Evolutionary conservation across 1,284 basidiomycete genomes (phyloP).

Genomic region (Naganishia liquefaciens): DNA sequence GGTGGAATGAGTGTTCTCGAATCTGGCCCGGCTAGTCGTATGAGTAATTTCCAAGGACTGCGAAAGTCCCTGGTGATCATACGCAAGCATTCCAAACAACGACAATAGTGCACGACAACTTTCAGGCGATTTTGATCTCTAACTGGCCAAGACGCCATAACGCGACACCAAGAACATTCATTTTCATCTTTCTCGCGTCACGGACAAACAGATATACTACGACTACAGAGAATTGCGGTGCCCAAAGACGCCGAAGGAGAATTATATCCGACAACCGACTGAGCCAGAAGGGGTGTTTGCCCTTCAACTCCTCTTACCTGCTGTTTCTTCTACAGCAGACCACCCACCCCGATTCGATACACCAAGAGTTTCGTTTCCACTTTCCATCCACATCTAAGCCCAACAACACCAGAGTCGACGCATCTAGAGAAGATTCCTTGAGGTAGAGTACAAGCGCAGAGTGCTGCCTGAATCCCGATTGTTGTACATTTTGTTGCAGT

Average conservation of each 20-base stretch:
- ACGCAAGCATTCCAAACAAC: no score
- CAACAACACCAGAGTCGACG: slow-evolving; percentile 28
- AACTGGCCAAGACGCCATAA: no score
- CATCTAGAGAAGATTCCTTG: slow-evolving; percentile 26
- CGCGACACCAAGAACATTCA: slow-evolving; percentile 3
- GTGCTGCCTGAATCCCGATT: slow-evolving; percentile 26
- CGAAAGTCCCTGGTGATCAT: no score
- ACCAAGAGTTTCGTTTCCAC: slow-evolving; percentile 12
- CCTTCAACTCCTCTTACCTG: neutral
- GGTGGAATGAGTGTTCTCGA: no score
- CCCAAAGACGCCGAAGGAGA: slow-evolving; percentile 7
- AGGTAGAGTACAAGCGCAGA: slow-evolving; percentile 24
- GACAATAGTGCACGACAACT: no score
- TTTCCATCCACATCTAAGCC: slow-evolving; percentile 19
- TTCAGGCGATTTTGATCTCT: no score
- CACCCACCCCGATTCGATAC: slow-evolving; percentile 9
- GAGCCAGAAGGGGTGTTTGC: neutral
- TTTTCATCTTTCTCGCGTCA: slow-evolving; percentile 3
- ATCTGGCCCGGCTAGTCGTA: no score
- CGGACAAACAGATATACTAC: slow-evolving; percentile 18
- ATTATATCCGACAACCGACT: slow-evolving; percentile 9
- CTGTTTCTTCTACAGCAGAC: neutral
- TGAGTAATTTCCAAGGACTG: no score
- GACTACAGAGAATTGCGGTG: slow-evolving; percentile 14
- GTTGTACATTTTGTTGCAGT: slow-evolving; percentile 22